Percentiles rank a stretch among this genome's conserved stretches.
These are phyloP conservation scores for Venturia effusa DNA, from an alignment of 2,329 filamentous ascomycete species.

Conservation along the genomic window DNA sequence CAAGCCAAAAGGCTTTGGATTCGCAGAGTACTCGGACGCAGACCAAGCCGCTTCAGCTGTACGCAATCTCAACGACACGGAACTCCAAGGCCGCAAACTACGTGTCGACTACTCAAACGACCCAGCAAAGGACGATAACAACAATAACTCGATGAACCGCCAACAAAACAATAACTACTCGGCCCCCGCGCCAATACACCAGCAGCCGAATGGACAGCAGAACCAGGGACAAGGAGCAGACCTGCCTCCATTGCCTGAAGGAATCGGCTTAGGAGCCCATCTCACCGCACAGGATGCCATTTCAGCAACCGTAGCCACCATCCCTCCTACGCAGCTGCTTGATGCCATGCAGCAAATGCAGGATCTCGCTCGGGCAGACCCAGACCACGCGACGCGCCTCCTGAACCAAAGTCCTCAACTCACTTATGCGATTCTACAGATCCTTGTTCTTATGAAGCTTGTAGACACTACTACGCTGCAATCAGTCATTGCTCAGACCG, in stretches of 20 bases:
- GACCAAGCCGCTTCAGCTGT: slow-evolving; percentile 90
- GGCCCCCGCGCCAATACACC: slow-evolving; percentile 29
- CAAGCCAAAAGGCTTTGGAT: slow-evolving; percentile 90
- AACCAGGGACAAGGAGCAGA: slow-evolving; percentile 23
- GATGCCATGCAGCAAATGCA: slow-evolving; percentile 96
- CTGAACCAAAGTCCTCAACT: slow-evolving; percentile 85
- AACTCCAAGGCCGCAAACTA: slow-evolving; percentile 89
- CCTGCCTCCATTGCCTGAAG: slow-evolving; percentile 72
- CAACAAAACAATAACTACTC: slow-evolving; percentile 13
- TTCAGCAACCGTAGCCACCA: slow-evolving; percentile 75
- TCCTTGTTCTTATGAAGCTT: slow-evolving; percentile 81
- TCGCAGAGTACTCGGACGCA: slow-evolving; percentile 87
- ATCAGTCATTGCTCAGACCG: slow-evolving; percentile 59
- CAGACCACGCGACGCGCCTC: slow-evolving; percentile 72
- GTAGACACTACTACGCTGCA: slow-evolving; percentile 76
- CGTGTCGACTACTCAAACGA: slow-evolving; percentile 95
- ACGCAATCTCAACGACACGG: slow-evolving; percentile 87
- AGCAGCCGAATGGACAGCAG: background rate
- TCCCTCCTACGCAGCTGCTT: slow-evolving; percentile 80
- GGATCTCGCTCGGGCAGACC: slow-evolving; percentile 69
- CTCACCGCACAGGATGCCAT: slow-evolving; percentile 84
- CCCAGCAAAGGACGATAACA: slow-evolving; percentile 37
- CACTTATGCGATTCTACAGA: slow-evolving; percentile 89
- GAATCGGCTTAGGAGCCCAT: slow-evolving; percentile 72
- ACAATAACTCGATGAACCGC: slow-evolving; percentile 1